Evolutionary conservation across 83 land plant genomes (phyloP), one percentile per base, ranked within the genome.

Genomic region (Picea abies): DNA sequence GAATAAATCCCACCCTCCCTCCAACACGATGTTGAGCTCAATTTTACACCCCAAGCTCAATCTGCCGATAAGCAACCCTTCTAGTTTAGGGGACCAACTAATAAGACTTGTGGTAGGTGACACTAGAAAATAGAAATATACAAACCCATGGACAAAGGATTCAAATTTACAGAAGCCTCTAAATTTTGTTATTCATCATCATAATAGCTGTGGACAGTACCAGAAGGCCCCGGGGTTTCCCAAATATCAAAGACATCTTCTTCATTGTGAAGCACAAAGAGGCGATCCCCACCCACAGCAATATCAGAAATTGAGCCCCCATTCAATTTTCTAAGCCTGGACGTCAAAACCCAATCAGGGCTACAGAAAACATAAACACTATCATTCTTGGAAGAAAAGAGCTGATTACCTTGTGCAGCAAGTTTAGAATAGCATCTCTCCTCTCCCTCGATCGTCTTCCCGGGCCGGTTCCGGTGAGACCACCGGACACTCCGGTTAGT

Each of bases 181-280:
- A 52, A 3, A 9, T 10, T 52, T 52, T 52, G 56, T 52, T 52
- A 52, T 10, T 44, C 78, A 23, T 76, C 78, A n/a, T 76, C 78
- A 44, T 8, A 76, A 12, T n/a, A 76, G 15, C 37, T 60, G 26
- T 60, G 25, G 9, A 26, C 60, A 58, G 26, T 65, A 65, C 68
- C 68, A 14, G 85, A 85, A 52, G 90, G 82, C 19, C 78, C 78
- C 7, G 93, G 96, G 19, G 94, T 89, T 78, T 97, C 96, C 99
- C 99, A 97, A 0, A 97, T 92, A 88, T 97, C 97, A 80, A 95
- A 93, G 81, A 97, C 91, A 88, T 95, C 89, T 64, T 95, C 96
- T 61, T 95, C 99, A 83, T 88, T 90, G 70, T 93, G 97, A 17
- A 97, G 86, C 2, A 90, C 96, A 80, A 97, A 97, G n/a, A 97